Conservation (phyloP, 345 rosid genomes). For the Gossypium rotundifolium region DNA sequence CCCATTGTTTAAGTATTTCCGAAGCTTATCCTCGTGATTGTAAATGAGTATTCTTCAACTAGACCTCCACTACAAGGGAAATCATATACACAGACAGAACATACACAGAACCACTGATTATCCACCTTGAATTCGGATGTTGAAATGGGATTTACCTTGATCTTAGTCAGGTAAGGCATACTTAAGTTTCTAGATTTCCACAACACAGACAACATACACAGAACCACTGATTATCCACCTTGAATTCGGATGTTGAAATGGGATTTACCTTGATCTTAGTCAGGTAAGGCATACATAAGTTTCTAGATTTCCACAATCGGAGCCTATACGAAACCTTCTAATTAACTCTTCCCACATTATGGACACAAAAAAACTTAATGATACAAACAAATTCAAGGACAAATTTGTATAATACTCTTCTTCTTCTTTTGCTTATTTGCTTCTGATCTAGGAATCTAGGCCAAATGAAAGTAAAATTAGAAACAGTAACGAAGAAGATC, state of each 20-base stretch:
- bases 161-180: not conserved
- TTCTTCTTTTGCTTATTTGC: not conserved
- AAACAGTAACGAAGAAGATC: not conserved
- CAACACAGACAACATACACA: too few species aligned
- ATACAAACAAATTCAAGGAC: conserved; percentile 3
- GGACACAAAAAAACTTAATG: not conserved
- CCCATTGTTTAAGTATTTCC: not conserved
- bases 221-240: not conserved
- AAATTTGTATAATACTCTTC: not conserved
- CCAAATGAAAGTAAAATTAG: not conserved
- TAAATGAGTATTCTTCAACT: not conserved
- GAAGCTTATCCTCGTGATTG: not conserved
- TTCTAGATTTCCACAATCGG: not conserved
- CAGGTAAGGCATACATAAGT: not conserved
- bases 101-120: not conserved
- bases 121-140: conserved; percentile 1
- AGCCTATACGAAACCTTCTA: not conserved
- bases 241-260: not conserved
- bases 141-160: conserved; percentile 2
- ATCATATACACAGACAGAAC: not conserved
- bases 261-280: conserved; percentile 5
- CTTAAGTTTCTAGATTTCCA: not conserved
- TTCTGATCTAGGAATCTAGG: not conserved
- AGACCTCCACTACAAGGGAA: conserved; percentile 2
- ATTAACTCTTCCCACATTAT: not conserved